Conservation (phyloP, 2,329 filamentous ascomycete species). For the Dactylellina leptospora region DNA sequence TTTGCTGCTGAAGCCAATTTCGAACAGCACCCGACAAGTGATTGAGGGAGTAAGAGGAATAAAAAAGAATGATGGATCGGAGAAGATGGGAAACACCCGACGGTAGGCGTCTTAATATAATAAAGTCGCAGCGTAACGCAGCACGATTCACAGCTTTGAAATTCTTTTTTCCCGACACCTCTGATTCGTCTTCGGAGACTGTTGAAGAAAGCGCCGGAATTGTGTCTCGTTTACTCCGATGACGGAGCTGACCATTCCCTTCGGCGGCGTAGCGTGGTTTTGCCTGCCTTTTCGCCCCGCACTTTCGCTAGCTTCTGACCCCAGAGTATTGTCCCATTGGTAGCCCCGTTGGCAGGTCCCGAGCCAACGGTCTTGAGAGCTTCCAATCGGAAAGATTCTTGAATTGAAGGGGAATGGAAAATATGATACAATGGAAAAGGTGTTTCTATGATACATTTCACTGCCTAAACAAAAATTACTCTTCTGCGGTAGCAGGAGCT, state of each 20-base stretch:
- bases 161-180: constrained; percentile 33
- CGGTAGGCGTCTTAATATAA: constrained; percentile 17
- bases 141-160: background rate
- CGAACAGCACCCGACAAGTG: background rate
- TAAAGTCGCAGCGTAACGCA: background rate
- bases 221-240: constrained; percentile 36
- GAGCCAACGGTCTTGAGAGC: too few relatives aligned
- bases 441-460: too few relatives aligned
- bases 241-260: constrained; percentile 41
- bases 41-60: constrained; percentile 3
- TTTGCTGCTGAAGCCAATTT: background rate
- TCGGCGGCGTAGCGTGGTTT: background rate
- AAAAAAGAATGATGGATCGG: background rate
- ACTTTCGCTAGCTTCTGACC: constrained; percentile 45
- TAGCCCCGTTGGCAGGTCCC: too few relatives aligned
- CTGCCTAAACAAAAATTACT: too few relatives aligned
- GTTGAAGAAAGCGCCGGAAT: background rate
- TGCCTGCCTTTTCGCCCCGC: constrained; percentile 22
- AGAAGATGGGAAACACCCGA: background rate
- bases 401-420: too few relatives aligned
- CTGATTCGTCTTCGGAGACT: constrained; percentile 32
- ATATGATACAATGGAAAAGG: background rate
- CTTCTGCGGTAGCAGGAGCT: background rate
- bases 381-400: too few relatives aligned
- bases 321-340: too few relatives aligned